Evolutionary conservation across 495 filamentous ascomycete species (phyloP).

Genomic region (Penicillium steckii): DNA sequence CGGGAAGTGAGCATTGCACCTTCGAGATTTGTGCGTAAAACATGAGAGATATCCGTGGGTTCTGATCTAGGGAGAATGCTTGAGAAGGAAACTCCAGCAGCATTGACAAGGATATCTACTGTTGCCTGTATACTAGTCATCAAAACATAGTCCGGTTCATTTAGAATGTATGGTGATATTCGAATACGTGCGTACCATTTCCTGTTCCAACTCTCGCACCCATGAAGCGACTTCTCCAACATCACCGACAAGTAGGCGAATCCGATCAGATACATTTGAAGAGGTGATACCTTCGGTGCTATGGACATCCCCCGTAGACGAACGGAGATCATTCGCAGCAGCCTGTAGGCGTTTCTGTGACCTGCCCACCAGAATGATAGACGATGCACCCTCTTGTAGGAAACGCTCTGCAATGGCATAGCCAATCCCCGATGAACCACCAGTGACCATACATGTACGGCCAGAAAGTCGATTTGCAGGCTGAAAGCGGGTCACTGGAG

Average conservation of each 20-base stretch:
- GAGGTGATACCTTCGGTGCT: not conserved
- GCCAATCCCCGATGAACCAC: slow-evolving; percentile 65
- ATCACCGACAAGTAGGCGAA: slow-evolving; percentile 45
- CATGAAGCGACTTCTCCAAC: slow-evolving; percentile 45
- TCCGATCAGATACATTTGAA: slow-evolving; percentile 11
- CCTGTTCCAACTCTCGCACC: slow-evolving; percentile 41
- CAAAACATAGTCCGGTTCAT: not conserved
- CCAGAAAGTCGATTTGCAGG: slow-evolving; percentile 31
- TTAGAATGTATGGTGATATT: not conserved
- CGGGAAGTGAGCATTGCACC: slow-evolving; percentile 67
- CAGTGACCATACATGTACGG: slow-evolving; percentile 58
- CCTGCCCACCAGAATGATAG: slow-evolving; percentile 54
- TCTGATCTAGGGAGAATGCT: slow-evolving; percentile 53
- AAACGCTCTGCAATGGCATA: slow-evolving; percentile 66
- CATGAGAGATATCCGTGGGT: slow-evolving; percentile 37
- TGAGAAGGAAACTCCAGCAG: slow-evolving; percentile 66
- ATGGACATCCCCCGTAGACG: not conserved
- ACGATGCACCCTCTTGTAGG: slow-evolving; percentile 57
- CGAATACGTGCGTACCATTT: slow-evolving; percentile 32
- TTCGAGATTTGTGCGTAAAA: slow-evolving; percentile 67
- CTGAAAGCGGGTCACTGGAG: not conserved
- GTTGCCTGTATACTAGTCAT: slow-evolving; percentile 23
- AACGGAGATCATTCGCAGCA: slow-evolving; percentile 26
- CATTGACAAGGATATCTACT: slow-evolving; percentile 71
- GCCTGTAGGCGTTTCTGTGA: slow-evolving; percentile 38